A percentile compares a stretch with the other conserved stretches of the same genome.
These are phyloP conservation scores for Anthracocystis panici-leucophaei DNA, from an alignment of 1,284 basidiomycete genomes.

Conservation along the genomic window DNA sequence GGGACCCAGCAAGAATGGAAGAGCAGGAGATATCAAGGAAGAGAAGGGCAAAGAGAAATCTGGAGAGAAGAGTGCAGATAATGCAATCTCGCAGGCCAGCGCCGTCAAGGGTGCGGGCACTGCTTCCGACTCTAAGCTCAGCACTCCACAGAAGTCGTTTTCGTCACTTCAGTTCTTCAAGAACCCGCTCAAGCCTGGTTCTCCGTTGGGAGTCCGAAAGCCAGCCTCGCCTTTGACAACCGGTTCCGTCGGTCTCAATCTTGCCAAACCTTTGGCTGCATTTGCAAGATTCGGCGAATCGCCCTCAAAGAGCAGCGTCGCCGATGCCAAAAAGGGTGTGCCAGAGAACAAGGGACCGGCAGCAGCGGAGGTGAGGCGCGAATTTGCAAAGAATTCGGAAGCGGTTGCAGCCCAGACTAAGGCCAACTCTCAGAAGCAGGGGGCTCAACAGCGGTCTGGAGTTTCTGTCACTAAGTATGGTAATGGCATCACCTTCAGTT, in stretches of 20 bases:
- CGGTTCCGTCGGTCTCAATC: conserved; percentile 20
- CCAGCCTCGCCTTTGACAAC: not conserved
- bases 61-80: not conserved
- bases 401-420: not conserved
- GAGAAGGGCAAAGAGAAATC: conserved; percentile 8
- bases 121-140: not conserved
- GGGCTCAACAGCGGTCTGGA: too few species aligned
- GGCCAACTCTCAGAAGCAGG: not conserved
- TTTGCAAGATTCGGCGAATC: not conserved
- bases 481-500: not conserved
- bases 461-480: not conserved
- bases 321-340: not conserved
- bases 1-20: not conserved
- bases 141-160: not conserved
- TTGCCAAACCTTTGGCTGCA: conserved; percentile 1
- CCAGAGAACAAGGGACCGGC: not conserved
- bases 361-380: not conserved
- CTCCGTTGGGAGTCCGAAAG: not conserved
- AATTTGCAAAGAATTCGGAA: not conserved
- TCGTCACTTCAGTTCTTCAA: not conserved
- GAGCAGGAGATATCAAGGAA: not conserved
- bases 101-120: not conserved
- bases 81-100: not conserved
- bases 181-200: not conserved
- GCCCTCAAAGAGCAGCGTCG: not conserved